These are phyloP conservation scores for Epichloe sp. DNA, from an alignment of 2,329 filamentous ascomycete species.

Conservation along the genomic window DNA sequence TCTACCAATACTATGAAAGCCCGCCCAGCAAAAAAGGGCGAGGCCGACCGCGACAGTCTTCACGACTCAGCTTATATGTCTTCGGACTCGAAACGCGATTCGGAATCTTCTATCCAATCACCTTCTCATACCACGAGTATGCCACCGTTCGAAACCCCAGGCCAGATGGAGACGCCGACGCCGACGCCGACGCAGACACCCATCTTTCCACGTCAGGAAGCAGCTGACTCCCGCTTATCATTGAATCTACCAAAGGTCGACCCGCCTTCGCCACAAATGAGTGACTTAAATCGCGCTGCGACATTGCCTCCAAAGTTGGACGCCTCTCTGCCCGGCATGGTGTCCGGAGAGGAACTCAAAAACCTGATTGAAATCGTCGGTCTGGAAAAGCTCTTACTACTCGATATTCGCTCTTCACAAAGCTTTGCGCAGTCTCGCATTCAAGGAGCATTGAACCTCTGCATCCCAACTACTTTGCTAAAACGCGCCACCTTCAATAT, in stretches of 20 bases:
- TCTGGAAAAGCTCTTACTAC: constrained; percentile 43
- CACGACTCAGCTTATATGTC: constrained; percentile 43
- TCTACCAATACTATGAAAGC: constrained; percentile 11
- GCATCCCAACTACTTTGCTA: constrained; percentile 85
- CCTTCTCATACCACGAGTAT: constrained; percentile 24
- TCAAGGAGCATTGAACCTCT: constrained; percentile 73
- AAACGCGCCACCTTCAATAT: constrained; percentile 87
- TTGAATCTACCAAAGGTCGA: constrained; percentile 34
- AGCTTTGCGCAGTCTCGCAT: constrained; percentile 68
- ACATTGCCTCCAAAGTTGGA: constrained; percentile 41
- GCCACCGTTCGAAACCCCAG: constrained; percentile 29
- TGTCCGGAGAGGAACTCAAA: constrained; percentile 40
- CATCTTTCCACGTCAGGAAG: constrained; percentile 29
- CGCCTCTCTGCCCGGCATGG: constrained; percentile 32
- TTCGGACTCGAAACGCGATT: constrained; percentile 39
- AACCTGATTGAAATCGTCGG: constrained; percentile 36
- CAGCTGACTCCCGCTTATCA: constrained; percentile 42
- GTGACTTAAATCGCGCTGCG: constrained; percentile 25
- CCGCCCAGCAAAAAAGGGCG: constrained; percentile 22
- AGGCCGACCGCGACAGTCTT: constrained; percentile 31
- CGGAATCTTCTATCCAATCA: constrained; percentile 31
- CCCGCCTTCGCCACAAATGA: constrained; percentile 19
- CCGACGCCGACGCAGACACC: constrained; percentile 12
- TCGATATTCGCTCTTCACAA: constrained; percentile 79
- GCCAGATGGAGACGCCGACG: constrained; percentile 15